Percentiles rank a stretch among this genome's conserved stretches.
Evolutionary conservation across 2,329 filamentous ascomycete species (phyloP).

Genomic region (Scedosporium apiospermum): DNA sequence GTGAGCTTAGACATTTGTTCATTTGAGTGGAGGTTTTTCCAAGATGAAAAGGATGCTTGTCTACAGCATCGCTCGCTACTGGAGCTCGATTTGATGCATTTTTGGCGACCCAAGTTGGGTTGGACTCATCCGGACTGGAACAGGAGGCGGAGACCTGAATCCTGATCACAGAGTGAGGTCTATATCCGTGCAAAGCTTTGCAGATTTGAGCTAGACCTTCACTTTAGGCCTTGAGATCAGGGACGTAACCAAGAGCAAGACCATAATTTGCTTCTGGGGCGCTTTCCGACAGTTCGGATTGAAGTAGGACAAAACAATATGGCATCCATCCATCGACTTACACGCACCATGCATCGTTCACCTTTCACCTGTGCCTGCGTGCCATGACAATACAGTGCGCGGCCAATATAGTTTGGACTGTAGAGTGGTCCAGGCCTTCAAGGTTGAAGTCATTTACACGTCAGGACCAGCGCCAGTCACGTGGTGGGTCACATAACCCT

Average conservation of each 20-base stretch:
- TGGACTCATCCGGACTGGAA: background rate
- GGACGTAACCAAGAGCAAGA: too few species aligned
- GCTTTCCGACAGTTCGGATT: too few species aligned
- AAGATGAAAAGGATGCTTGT: background rate
- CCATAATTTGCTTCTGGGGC: too few species aligned
- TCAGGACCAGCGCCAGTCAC: background rate
- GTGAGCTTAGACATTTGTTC: too few species aligned
- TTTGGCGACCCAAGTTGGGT: background rate
- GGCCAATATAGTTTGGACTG: background rate
- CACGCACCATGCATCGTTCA: background rate
- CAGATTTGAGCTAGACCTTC: background rate
- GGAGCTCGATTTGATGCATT: background rate
- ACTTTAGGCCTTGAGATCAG: too few species aligned
- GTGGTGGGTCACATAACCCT: conserved; percentile 6
- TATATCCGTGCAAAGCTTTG: background rate
- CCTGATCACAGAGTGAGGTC: background rate
- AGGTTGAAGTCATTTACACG: background rate
- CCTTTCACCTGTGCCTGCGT: too few species aligned
- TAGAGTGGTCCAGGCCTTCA: background rate
- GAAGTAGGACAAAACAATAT: too few species aligned
- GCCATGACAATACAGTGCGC: background rate
- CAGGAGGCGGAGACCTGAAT: background rate
- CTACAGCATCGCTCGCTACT: background rate
- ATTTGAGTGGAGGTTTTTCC: background rate
- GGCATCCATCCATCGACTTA: background rate